Percentiles rank a stretch among this genome's conserved stretches.
Conservation (phyloP, 2,329 filamentous ascomycete genomes). For the Trichoderma aggressivum region DNA sequence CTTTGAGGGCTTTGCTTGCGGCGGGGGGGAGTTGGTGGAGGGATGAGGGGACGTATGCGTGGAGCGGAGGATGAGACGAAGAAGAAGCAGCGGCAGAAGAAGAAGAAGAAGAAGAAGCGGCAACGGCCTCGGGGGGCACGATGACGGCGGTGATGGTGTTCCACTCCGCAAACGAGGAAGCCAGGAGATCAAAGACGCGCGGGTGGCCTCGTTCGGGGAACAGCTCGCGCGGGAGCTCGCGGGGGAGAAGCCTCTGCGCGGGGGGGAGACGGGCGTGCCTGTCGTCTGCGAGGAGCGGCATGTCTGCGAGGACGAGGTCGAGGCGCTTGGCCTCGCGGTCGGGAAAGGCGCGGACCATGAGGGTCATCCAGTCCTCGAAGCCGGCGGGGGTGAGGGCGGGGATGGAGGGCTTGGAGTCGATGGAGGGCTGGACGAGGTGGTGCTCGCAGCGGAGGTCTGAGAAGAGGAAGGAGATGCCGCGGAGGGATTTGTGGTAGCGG, state of each 20-base stretch:
- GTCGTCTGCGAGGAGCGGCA: conserved; percentile 58
- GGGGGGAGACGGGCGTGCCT: not conserved
- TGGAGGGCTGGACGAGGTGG: conserved; percentile 57
- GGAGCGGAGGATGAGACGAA: not conserved
- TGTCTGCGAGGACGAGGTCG: conserved; percentile 61
- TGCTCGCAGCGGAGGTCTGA: conserved; percentile 55
- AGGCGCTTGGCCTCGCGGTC: conserved; percentile 71
- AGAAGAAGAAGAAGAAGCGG: not conserved
- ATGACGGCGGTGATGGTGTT: not conserved
- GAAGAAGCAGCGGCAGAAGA: not conserved
- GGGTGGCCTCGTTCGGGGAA: conserved; percentile 61
- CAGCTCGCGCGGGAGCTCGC: conserved; percentile 71
- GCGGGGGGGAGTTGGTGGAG: conserved; percentile 5
- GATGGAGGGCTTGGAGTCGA: conserved; percentile 52
- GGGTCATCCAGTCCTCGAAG: conserved; percentile 68
- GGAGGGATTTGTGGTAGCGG: conserved; percentile 27
- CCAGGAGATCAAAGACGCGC: conserved; percentile 55
- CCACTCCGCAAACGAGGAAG: conserved; percentile 4
- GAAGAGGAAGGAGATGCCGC: conserved; percentile 49
- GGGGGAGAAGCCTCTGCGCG: conserved; percentile 27
- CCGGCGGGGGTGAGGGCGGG: conserved; percentile 66
- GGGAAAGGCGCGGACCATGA: conserved; percentile 71
- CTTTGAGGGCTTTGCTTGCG: conserved; percentile 7
- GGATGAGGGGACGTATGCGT: not conserved
- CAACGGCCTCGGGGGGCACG: not conserved